Conservation (phyloP, 2,329 filamentous ascomycete genomes). For the Ophiostoma fasciatum region DNA sequence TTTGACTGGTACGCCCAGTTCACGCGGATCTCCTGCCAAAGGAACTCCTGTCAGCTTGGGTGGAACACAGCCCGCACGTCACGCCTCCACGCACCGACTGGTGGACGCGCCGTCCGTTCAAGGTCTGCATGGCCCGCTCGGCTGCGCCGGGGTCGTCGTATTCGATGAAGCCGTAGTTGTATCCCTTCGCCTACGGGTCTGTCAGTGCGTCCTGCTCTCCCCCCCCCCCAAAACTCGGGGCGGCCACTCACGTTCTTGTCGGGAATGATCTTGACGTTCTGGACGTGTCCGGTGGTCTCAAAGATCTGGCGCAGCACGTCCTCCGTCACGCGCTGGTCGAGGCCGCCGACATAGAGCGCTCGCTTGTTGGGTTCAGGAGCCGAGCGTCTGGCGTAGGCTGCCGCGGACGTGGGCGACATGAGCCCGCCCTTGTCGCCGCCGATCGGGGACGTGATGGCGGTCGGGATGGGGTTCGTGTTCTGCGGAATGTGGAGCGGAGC, state of each 20-base stretch:
- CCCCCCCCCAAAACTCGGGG: background rate
- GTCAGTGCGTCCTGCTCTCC: background rate
- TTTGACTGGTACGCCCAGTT: slow-evolving; percentile 99
- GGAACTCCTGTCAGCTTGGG: too few relatives aligned
- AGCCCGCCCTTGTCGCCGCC: slow-evolving; percentile 50
- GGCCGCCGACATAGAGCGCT: slow-evolving; percentile 85
- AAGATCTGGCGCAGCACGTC: slow-evolving; percentile 96
- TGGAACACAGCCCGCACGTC: too few relatives aligned
- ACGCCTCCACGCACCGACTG: slow-evolving; percentile 88
- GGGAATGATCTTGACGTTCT: slow-evolving; percentile 98
- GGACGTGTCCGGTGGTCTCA: slow-evolving; percentile 94
- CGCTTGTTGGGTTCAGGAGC: slow-evolving; percentile 98
- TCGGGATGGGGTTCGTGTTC: slow-evolving; percentile 91
- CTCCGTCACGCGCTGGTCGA: slow-evolving; percentile 90
- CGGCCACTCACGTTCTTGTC: slow-evolving; percentile 86
- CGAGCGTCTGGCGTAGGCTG: slow-evolving; percentile 71
- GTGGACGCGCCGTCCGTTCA: slow-evolving; percentile 91
- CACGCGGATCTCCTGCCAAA: slow-evolving; percentile 76
- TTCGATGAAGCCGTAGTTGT: slow-evolving; percentile 98
- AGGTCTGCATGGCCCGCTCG: slow-evolving; percentile 90
- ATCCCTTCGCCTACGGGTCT: slow-evolving; percentile 68
- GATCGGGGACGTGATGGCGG: slow-evolving; percentile 79
- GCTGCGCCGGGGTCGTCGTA: slow-evolving; percentile 96
- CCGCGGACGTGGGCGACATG: slow-evolving; percentile 73
- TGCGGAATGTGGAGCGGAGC: slow-evolving; percentile 87